phyloP scores from a whole-genome alignment of 192 early-diverging fungal genomes.

The Jimgerdemannia flammicorona region DNA sequence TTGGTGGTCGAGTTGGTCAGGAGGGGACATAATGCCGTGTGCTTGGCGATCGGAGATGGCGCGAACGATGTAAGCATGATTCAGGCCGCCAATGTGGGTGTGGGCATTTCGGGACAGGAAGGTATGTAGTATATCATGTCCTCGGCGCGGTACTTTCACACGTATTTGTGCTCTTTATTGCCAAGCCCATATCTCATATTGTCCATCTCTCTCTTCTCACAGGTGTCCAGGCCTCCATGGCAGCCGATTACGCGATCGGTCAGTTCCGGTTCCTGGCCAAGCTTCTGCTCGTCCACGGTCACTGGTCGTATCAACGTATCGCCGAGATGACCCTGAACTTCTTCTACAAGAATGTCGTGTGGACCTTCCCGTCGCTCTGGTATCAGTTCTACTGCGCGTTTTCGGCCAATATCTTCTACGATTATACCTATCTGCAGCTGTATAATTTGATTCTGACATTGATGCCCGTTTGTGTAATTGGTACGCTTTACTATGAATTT shows the following conservation, averaged over 20 bases:
- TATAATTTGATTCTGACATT: constrained; percentile 81
- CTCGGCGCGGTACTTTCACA: too few species aligned
- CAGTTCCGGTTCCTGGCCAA: constrained; percentile 89
- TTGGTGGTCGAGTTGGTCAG: constrained; percentile 88
- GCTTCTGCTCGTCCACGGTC: constrained; percentile 89
- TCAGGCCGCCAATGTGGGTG: constrained; percentile 89
- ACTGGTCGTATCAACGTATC: constrained; percentile 87
- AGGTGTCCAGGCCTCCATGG: constrained; percentile 83
- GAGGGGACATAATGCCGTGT: constrained; percentile 63
- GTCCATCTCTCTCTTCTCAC: background rate
- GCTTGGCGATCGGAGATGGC: constrained; percentile 72
- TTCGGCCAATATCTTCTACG: constrained; percentile 90
- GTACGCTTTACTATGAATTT: constrained; percentile 14
- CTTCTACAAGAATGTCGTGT: constrained; percentile 96
- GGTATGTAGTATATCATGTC: constrained; percentile 30
- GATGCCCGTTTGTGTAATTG: constrained; percentile 61
- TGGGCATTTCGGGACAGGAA: constrained; percentile 76
- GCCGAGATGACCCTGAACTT: constrained; percentile 89
- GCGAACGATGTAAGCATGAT: constrained; percentile 97
- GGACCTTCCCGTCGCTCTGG: constrained; percentile 92
- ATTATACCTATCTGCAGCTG: constrained; percentile 86
- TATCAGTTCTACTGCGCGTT: constrained; percentile 89
- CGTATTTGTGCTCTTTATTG: too few species aligned
- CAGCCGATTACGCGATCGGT: constrained; percentile 88
- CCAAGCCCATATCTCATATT: too few species aligned